These are phyloP conservation scores for Pogostemon cablin DNA, from an alignment of 257 asterid genomes.

Conservation along the genomic window DNA sequence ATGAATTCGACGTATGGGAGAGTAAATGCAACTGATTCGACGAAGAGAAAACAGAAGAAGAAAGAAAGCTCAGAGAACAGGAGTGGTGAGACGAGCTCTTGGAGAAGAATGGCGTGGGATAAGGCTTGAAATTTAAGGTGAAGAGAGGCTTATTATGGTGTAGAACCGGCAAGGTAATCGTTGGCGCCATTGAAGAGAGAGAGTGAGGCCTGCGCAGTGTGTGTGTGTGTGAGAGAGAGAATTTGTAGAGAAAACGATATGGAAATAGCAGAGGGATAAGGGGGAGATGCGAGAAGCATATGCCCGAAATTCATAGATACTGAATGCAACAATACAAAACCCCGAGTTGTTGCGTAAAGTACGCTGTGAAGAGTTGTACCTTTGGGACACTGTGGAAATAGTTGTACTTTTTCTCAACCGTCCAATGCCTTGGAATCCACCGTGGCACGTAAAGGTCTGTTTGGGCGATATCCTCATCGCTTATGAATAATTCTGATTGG, in stretches of 20 bases:
- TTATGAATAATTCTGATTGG: slow-evolving; percentile 47
- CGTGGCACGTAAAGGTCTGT: slow-evolving; percentile 20
- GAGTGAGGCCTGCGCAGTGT: slow-evolving; percentile 29
- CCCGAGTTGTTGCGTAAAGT: slow-evolving; percentile 12
- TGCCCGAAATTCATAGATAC: slow-evolving; percentile 38
- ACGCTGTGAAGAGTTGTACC: slow-evolving; percentile 22
- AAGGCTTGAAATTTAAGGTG: slow-evolving; percentile 44
- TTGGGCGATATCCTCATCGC: slow-evolving; percentile 38
- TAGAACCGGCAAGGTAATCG: slow-evolving; percentile 41
- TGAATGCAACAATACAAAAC: not conserved
- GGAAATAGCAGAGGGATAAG: slow-evolving; percentile 47
- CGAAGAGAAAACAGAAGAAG: slow-evolving; percentile 40
- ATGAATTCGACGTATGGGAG: slow-evolving; percentile 29
- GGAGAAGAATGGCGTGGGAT: slow-evolving; percentile 34
- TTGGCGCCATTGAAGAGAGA: slow-evolving; percentile 58
- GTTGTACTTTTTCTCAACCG: not conserved
- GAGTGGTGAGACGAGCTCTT: slow-evolving; percentile 32
- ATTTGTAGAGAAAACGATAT: slow-evolving; percentile 29
- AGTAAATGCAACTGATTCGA: slow-evolving; percentile 40
- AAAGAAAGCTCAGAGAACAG: slow-evolving; percentile 35
- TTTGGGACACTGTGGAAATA: not conserved
- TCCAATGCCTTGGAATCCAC: not conserved
- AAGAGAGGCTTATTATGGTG: slow-evolving; percentile 41
- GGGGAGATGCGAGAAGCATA: slow-evolving; percentile 61
- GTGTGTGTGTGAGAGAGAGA: slow-evolving; percentile 8